Base-by-base conservation (phyloP, 306 rosid genomes). In the Castanospermum australe region DNA sequence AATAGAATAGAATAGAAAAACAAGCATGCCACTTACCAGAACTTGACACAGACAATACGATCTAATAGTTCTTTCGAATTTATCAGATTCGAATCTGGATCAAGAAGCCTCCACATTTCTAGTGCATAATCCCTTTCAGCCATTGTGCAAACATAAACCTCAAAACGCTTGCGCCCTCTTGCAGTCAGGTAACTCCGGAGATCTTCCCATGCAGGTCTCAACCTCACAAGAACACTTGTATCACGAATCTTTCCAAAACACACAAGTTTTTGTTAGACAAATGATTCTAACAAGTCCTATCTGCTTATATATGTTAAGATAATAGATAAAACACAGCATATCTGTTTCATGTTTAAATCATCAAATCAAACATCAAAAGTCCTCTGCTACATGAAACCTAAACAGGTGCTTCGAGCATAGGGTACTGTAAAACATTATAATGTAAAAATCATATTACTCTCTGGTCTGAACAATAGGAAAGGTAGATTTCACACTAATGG, bases 51-150 rank as follows among this genome's bases (percentile, higher is more conserved):
- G 24, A 96, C 99, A 59, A 96, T 96, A 62, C 99, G 99, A 62
- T 88, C 93, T 79, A 96, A 78, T 79, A 90, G 82, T 76, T 90
- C 97, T 81, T 88, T 91, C n/a, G 93, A 83, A 82, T 85, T 90
- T 86, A 96, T 96, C 91, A 96, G 87, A 89, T 93, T 96, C 60
- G 90, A 93, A 69, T 91, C 98, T 69, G 99, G 99, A 88, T 96
- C 99, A 77, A 96, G 98, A 89, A 96, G 99, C 92, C 99, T 90
- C 99, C 99, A 96, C 99, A 96, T 96, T 88, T 96, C 99, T 32
- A 96, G 88, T 18, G 99, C 99, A 83, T 96, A 96, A 92, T 96
- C 99, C 87, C 97, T 91, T 88, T 96, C 99, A 63, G 99, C 99
- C 99, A 96, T 96, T 41, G 98, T 96, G 88, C 99, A 96, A 78